Evolutionary conservation across 352 stramenopile species (phyloP).

Genomic region (Phytophthora multivora): DNA sequence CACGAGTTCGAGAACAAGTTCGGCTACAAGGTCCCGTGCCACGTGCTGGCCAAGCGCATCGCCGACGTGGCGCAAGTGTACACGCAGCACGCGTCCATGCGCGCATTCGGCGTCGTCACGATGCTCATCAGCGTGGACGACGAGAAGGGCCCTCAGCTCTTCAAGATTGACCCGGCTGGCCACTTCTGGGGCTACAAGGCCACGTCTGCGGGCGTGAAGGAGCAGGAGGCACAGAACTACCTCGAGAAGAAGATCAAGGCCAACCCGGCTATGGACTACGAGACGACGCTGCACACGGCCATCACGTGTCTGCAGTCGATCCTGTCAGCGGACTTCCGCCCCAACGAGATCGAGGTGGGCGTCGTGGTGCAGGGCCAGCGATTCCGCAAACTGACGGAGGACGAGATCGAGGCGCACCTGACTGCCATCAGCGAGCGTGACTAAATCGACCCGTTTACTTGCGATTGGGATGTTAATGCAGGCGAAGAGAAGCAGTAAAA

Average conservation of each 20-base stretch:
- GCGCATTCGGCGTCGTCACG: constrained; percentile 95
- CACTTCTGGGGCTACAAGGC: constrained; percentile 97
- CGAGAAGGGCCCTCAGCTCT: constrained; percentile 97
- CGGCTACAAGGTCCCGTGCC: constrained; percentile 95
- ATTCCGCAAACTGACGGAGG: constrained; percentile 95
- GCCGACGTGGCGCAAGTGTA: constrained; percentile 97
- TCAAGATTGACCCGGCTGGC: constrained; percentile 98
- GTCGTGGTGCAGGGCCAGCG: constrained; percentile 67
- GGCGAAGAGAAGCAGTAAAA: constrained; percentile 19
- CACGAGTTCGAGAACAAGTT: constrained; percentile 98
- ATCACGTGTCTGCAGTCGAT: constrained; percentile 98
- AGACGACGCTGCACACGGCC: constrained; percentile 94
- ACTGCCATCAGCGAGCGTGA: constrained; percentile 97
- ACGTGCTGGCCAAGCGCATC: constrained; percentile 96
- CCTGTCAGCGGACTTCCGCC: constrained; percentile 97
- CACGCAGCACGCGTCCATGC: constrained; percentile 95
- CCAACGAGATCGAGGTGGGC: constrained; percentile 95
- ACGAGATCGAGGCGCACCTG: constrained; percentile 97
- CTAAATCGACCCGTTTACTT: constrained; percentile 40
- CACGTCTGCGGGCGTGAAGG: constrained; percentile 94
- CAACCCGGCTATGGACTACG: constrained; percentile 90
- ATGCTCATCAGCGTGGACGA: constrained; percentile 98
- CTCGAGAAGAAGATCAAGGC: constrained; percentile 98
- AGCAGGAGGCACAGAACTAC: constrained; percentile 99
- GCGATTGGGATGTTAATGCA: constrained; percentile 11